Base-by-base conservation (phyloP, 1,284 basidiomycete species). In the Trichosporon inkin region DNA sequence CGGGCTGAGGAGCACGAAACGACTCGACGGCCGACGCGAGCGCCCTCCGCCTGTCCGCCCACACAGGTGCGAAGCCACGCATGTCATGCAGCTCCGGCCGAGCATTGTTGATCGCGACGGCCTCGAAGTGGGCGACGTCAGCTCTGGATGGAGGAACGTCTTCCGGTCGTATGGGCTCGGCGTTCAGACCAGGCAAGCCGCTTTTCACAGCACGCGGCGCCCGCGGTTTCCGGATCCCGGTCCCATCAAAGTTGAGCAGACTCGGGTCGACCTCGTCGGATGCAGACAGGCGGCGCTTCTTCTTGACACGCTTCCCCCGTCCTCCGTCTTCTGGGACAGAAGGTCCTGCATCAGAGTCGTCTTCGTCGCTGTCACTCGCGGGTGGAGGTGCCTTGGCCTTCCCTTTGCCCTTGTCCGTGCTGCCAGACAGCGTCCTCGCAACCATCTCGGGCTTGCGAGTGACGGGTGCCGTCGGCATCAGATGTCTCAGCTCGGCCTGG, bases 11-110 rank as follows among this genome's bases (percentile, higher is more conserved):
- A 36, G 70, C 58, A 10, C 69, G 60, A n/a, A 75, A 62, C 54
- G 74, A 74, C 54, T 71, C 71, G 10, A 65, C 53, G 2, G 70
- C 71, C 3, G 59, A 58, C 16, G 65, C 62, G 4, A 77, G 60
- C 1, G 67, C 70, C 20, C 63, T 52, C 22, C 71, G 60, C 3
- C 69, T 73, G n/a, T 69, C 53, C 0, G 74, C 69, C 74, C 76
- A 77, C 1, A 74, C 68, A 1, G 75, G 73, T 60, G 68, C 71
- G 1, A 65, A 58, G 0, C 68, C 68, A 7, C 53, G 58, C 64
- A 71, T 68, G 24, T 66, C 56, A 2, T 20, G 47, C 49, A 72
- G 49, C 0, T 57, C 41, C 6, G 66, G 66, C 54, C 63, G 69
- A 34, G 24, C 28, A 7, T 28, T 40, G 62, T 73, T 74, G 10